Evolutionary conservation across 306 rosid genomes (phyloP), one percentile per base, ranked within the genome.

Genomic region (Hylodesmum podocarpum): DNA sequence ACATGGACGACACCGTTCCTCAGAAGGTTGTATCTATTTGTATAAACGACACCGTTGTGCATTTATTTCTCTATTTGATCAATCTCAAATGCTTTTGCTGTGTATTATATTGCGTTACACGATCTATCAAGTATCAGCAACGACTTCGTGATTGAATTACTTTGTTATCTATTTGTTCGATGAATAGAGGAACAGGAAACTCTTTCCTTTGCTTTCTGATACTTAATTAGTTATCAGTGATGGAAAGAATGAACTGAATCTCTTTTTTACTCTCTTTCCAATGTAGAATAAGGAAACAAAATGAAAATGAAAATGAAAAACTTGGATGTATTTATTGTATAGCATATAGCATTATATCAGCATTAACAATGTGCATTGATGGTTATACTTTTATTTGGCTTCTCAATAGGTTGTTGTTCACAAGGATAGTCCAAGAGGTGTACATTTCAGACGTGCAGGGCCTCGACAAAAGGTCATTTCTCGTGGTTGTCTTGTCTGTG

Each of bases 401-500:
- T 66, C 64, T 70, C 24, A 24, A 39, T 65, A 95, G 99, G 64
- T 92, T 73, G 90, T 95, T 70, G 96, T 87, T 78, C 97, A 95
- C 90, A 89, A 88, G 80, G 75, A 80, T 79, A 57, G 94, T 70
- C 99, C 98, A 40, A 78, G 97, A 73, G 98, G 99, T 19, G 71
- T 83, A 40, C 99, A 95, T 87, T 92, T 95, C 76, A 84, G 99
- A 66, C 97, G 98, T 18, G 99, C 97, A 15, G 99, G 99, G 18
- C 96, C 99, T 21, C 92, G 99, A 12, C 99, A 95, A 82, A 87
- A 75, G 86, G 99, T 89, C 83, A 71, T 64, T 69, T 67, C 51
- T 41, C 18, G 18, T 66, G 53, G 27, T 40, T 34, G 31, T 63
- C 16, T 40, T 34, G 31, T 63, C 16, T 77, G 16, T 65, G 37